Base-by-base conservation (phyloP, 495 filamentous ascomycete genomes). In the Beverwykella pulmonaria region DNA sequence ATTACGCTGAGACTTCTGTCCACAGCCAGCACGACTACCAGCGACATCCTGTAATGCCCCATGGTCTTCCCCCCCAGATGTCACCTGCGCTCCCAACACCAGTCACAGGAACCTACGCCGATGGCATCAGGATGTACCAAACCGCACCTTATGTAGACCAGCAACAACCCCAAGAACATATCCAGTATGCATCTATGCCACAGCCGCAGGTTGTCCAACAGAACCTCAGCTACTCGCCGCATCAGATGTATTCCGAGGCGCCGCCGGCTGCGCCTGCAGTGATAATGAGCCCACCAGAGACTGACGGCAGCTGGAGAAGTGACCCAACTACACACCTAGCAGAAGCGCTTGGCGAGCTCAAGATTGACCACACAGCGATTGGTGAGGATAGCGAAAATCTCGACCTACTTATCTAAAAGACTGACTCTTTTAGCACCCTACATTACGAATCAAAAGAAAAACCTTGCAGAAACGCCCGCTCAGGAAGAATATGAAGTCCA, bases 341-440 rank as follows among this genome's bases (percentile, higher is more conserved):
- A 32, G 91, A 95, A 66, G 87, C 94, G 27, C 81, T 98, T 30
- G 92, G 93, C 7, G 90, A 94, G 50, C 82, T 98, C 5, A 91
- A 88, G 72, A 95, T 98, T 74, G 88, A 96, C 59, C 90, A 93
- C 68, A 88, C 83, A 34, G 94, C 92, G 58, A 90, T 92, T 67
- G 93, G 92, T 97, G 83, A 74, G 90, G 74, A 25, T 3, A 23
- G n/a, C 12, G 30, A n/a, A 10, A 26, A 19, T 41, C 20, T 25
- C 32, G 23, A 22, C 46, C 44, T 9, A 44, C 10, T 59, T 10
- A 1, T 59, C 65, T 32, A 63, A 70, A 60, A 65, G 68, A 27
- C 54, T 76, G 61, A 76, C 76, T 71, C 44, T 75, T 15, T 65
- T 52, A 92, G 92, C 92, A 39, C 89, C 91, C 14, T 97, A 95